Evolutionary conservation across 129 eudicot genomes (phyloP).

Genomic region (Pulicaria dysenterica): DNA sequence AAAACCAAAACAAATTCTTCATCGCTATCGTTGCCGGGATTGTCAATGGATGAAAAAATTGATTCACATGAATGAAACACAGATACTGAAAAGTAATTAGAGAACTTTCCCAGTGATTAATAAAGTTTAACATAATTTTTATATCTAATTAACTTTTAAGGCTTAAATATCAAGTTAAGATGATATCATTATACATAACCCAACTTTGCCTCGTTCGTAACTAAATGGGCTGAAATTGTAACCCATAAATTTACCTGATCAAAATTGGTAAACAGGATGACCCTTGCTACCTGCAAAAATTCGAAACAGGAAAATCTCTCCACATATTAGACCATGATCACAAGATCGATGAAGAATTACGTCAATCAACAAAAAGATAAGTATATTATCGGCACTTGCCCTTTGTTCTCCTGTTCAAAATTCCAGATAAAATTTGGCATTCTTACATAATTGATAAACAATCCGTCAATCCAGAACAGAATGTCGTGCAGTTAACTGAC

Average conservation of each 20-base stretch:
- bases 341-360: not conserved
- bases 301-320: not conserved
- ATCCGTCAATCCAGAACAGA: not conserved
- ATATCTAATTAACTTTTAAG: too few relatives aligned
- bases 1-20: conserved; percentile 88
- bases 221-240: not conserved
- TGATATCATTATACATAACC: not conserved
- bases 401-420: not conserved
- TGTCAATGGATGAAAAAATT: conserved; percentile 47
- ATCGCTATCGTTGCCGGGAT: conserved; percentile 54
- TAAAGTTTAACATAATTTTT: too few relatives aligned
- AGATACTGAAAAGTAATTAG: not conserved
- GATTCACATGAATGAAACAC: conserved; percentile 63
- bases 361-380: conserved; percentile 14
- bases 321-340: not conserved
- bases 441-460: conserved; percentile 1
- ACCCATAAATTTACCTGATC: conserved; percentile 54
- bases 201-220: not conserved
- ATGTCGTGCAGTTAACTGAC: not conserved
- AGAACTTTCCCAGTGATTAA: too few relatives aligned
- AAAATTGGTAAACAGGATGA: conserved; percentile 63
- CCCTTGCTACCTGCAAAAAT: conserved; percentile 66
- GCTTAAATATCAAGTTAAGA: too few relatives aligned
- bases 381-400: not conserved
- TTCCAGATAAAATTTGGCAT: too few relatives aligned